Conservation (phyloP, 371 early-diverging fungal genomes). For the Enterospora canceri region DNA sequence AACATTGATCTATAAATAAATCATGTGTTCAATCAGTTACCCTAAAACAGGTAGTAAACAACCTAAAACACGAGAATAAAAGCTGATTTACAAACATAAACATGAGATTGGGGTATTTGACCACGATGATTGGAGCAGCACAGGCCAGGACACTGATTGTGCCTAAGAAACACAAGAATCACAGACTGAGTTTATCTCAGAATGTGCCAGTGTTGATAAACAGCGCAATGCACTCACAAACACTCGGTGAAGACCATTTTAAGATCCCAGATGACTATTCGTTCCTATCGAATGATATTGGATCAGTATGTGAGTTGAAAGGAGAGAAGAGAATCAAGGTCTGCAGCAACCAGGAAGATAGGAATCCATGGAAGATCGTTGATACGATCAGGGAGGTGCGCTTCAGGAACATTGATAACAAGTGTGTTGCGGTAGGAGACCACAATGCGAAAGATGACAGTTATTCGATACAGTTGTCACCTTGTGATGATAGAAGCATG, state of each 20-base stretch:
- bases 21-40: background rate
- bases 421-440: background rate
- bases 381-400: background rate
- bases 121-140: background rate
- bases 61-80: background rate
- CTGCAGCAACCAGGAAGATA: background rate
- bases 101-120: too few relatives aligned
- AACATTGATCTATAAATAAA: too few relatives aligned
- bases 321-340: background rate
- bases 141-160: constrained; percentile 4
- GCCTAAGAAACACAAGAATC: constrained; percentile 2
- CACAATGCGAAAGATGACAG: background rate
- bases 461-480: background rate
- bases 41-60: background rate
- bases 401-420: background rate
- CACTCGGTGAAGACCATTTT: background rate
- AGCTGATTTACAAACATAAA: background rate
- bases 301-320: background rate
- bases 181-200: background rate
- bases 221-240: background rate
- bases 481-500: background rate
- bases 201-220: background rate
- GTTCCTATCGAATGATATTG: background rate
- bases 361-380: background rate
- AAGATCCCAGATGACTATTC: background rate